A percentile compares a stretch with the other conserved stretches of the same genome.
These are phyloP conservation scores for Talaromyces sp. DNA, from an alignment of 2,329 filamentous ascomycete species.

Conservation along the genomic window DNA sequence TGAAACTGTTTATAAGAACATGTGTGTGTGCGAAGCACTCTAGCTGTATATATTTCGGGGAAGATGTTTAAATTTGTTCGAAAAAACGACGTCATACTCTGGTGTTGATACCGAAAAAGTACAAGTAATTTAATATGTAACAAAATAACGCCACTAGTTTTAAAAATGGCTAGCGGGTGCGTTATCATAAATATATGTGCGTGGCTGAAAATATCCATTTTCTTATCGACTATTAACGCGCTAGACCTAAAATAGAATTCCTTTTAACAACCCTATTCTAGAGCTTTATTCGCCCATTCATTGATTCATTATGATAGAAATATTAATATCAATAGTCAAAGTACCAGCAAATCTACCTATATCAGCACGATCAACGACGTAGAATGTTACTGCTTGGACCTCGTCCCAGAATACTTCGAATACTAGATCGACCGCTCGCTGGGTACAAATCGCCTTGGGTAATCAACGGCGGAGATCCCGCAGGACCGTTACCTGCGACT, in stretches of 20 bases:
- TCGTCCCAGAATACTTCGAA: slow-evolving; percentile 32
- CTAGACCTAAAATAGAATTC: not conserved
- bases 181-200: not conserved
- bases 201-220: not conserved
- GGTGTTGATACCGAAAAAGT: not conserved
- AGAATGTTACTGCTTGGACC: slow-evolving; percentile 15
- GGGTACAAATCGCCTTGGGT: slow-evolving; percentile 4
- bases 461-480: not conserved
- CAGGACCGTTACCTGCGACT: slow-evolving; percentile 15
- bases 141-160: not conserved
- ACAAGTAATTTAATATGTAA: not conserved
- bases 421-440: slow-evolving; percentile 18
- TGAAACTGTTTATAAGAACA: not conserved
- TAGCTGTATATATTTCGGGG: no score
- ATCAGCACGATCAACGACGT: not conserved
- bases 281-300: not conserved
- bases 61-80: not conserved
- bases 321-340: not conserved
- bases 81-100: not conserved
- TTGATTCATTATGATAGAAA: not conserved
- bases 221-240: not conserved
- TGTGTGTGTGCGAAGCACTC: not conserved
- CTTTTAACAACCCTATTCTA: not conserved
- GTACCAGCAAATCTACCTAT: not conserved
- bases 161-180: not conserved